A percentile compares a stretch with the other conserved stretches of the same genome.
Conservation (phyloP, 805 yeast species). For the Monosporozyma siamensis region DNA sequence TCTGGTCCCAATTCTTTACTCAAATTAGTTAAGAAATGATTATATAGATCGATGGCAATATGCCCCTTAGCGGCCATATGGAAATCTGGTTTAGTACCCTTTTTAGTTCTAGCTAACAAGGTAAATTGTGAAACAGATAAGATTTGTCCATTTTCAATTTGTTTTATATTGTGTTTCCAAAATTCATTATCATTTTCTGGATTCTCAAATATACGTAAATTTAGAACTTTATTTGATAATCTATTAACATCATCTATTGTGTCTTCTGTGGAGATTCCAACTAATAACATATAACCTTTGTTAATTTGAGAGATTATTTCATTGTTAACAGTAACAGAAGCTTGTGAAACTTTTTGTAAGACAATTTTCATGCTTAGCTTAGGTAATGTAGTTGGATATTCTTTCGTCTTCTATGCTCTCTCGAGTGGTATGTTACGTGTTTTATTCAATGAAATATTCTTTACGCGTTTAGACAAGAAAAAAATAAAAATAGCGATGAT, state of each 20-base stretch:
- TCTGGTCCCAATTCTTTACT: conserved; percentile 46
- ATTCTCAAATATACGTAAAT: conserved; percentile 67
- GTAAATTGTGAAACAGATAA: conserved; percentile 91
- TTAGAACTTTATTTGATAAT: conserved; percentile 56
- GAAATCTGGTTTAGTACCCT: conserved; percentile 93
- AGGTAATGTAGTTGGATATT: too few relatives aligned
- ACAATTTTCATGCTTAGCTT: conserved; percentile 76
- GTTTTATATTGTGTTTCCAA: conserved; percentile 72
- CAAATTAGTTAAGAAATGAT: conserved; percentile 42
- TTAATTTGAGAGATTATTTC: conserved; percentile 63
- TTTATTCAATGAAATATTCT: too few relatives aligned
- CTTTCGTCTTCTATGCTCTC: too few relatives aligned
- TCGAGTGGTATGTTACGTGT: too few relatives aligned
- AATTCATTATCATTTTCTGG: conserved; percentile 42
- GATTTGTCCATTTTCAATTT: conserved; percentile 54
- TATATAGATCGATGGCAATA: conserved; percentile 36
- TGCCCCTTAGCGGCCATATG: conserved; percentile 83
- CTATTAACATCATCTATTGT: conserved; percentile 63
- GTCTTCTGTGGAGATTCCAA: conserved; percentile 77
- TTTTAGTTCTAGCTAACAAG: conserved; percentile 70
- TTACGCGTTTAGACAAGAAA: too few relatives aligned
- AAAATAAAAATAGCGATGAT: too few relatives aligned
- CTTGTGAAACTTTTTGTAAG: conserved; percentile 78
- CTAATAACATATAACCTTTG: conserved; percentile 68
- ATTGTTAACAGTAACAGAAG: conserved; percentile 78